phyloP scores from a whole-genome alignment of 139 green algal genomes.

The Chlorella vulgaris region DNA sequence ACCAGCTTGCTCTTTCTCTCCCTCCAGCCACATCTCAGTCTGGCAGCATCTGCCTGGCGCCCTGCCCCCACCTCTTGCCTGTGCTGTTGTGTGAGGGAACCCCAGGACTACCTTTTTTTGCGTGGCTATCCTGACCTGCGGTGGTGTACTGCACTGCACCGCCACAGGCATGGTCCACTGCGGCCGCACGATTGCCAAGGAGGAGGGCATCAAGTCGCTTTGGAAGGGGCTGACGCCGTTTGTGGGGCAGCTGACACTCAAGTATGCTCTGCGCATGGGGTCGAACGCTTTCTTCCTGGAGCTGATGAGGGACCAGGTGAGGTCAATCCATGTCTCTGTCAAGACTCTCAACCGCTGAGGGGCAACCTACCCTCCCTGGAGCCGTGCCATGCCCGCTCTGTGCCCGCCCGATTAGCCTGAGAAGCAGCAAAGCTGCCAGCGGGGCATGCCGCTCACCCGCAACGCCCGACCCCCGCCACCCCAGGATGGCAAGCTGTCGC shows the following conservation, averaged over 20 bases:
- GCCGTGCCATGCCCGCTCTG: background rate
- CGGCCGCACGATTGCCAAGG: constrained; percentile 68
- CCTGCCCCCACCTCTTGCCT: too few relatives aligned
- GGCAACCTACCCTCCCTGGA: background rate
- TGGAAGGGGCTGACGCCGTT: constrained; percentile 98
- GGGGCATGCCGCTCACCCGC: too few relatives aligned
- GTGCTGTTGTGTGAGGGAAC: too few relatives aligned
- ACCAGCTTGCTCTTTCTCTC: background rate
- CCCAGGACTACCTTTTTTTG: too few relatives aligned
- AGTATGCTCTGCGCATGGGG: constrained; percentile 95
- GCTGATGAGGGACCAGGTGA: constrained; percentile 69
- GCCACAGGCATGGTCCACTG: constrained; percentile 84
- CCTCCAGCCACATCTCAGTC: background rate
- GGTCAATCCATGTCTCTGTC: too few relatives aligned
- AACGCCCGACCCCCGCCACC: too few relatives aligned
- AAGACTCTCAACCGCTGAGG: too few relatives aligned
- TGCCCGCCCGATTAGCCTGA: too few relatives aligned
- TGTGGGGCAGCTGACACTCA: constrained; percentile 93
- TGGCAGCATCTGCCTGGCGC: background rate
- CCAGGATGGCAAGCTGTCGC: constrained; percentile 65
- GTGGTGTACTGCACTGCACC: background rate
- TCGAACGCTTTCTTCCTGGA: constrained; percentile 90
- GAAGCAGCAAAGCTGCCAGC: too few relatives aligned
- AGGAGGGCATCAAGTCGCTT: constrained; percentile 83
- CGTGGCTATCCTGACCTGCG: too few relatives aligned